phyloP scores from a whole-genome alignment of 139 green algal species.

The Chlorella sp. region DNA sequence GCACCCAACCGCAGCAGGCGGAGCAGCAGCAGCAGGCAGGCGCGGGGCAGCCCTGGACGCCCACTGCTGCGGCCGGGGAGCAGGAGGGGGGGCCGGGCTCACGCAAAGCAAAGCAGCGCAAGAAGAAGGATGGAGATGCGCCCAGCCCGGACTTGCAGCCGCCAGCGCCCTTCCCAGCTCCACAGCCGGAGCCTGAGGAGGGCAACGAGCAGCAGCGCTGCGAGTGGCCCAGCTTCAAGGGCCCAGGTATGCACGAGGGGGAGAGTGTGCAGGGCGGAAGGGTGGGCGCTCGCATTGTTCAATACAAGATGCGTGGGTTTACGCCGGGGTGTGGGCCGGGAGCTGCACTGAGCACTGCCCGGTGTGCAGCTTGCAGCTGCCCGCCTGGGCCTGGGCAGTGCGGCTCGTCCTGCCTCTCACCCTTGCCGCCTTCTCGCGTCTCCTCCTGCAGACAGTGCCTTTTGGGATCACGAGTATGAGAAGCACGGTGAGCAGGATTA shows the following conservation, averaged over 20 bases:
- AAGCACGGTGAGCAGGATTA: conserved; percentile 53
- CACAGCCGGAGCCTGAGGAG: not conserved
- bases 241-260: not conserved
- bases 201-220: conserved; percentile 19
- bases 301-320: too few species aligned
- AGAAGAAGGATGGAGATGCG: not conserved
- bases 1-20: not conserved
- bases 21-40: not conserved
- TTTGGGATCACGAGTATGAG: conserved; percentile 72
- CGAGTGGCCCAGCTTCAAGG: conserved; percentile 43
- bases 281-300: too few species aligned
- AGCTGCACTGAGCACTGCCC: not conserved
- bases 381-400: not conserved
- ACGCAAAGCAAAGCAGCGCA: too few species aligned
- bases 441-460: conserved; percentile 18
- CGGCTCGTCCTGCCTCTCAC: not conserved
- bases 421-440: not conserved
- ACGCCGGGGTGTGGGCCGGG: too few species aligned
- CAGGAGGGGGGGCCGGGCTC: not conserved
- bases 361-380: not conserved
- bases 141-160: not conserved
- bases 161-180: not conserved
- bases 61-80: not conserved
- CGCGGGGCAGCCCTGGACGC: too few species aligned
- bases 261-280: not conserved